Evolutionary conservation across 2,329 filamentous ascomycete species (phyloP).

Genomic region (Cladophialophora yegresii): DNA sequence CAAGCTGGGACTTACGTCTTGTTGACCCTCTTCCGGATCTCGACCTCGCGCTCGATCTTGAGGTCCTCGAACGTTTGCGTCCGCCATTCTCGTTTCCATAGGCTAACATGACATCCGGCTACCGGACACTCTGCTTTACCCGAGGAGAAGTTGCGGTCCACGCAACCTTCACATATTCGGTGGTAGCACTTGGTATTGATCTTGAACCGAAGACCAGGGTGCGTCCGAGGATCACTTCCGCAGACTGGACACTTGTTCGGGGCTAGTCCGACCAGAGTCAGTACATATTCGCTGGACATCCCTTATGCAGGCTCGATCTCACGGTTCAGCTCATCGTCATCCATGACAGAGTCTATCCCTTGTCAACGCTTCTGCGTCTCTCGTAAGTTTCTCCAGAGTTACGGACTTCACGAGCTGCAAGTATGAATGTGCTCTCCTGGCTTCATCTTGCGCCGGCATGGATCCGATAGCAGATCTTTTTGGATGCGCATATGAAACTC

Average conservation of each 20-base stretch:
- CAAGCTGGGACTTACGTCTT: conserved; percentile 47
- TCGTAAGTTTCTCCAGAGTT: neutral
- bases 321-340: conserved; percentile 28
- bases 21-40: conserved; percentile 79
- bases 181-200: conserved; percentile 99
- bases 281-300: neutral
- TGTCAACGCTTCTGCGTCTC: neutral
- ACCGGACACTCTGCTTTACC: conserved; percentile 92
- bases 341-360: conserved; percentile 17
- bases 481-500: neutral
- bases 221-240: conserved; percentile 95
- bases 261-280: conserved; percentile 5
- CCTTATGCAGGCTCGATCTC: neutral
- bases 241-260: conserved; percentile 75
- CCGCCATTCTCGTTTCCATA: conserved; percentile 68
- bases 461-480: neutral
- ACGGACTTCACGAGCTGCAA: neutral
- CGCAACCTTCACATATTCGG: conserved; percentile 96
- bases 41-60: conserved; percentile 85
- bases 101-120: conserved; percentile 79
- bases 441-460: neutral
- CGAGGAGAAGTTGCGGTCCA: conserved; percentile 88
- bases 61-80: conserved; percentile 89
- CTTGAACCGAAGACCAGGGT: conserved; percentile 88
- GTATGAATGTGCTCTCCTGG: neutral